Evolutionary conservation across 495 filamentous ascomycete genomes (phyloP).

Genomic region (Baudoinia panamericana): DNA sequence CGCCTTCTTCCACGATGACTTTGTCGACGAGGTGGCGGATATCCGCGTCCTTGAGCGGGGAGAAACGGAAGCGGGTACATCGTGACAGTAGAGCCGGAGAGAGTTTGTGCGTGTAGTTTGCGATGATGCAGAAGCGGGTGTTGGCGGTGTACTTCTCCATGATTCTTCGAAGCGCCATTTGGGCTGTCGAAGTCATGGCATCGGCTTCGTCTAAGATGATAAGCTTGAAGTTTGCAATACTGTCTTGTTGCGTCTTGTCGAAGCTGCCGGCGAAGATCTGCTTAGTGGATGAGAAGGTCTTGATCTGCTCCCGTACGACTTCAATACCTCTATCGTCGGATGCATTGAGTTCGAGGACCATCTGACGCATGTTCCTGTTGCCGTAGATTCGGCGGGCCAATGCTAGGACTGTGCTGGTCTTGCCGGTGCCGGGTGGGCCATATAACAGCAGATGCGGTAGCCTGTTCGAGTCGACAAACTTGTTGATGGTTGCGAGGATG

Average conservation of each 20-base stretch:
- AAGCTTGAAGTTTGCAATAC: conserved; percentile 72
- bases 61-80: conserved; percentile 92
- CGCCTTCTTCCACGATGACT: conserved; percentile 75
- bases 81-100: conserved; percentile 82
- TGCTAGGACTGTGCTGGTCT: conserved; percentile 44
- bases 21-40: conserved; percentile 74
- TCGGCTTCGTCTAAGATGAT: conserved; percentile 97
- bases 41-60: conserved; percentile 75
- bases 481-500: conserved; percentile 92
- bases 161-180: conserved; percentile 92
- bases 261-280: conserved; percentile 42
- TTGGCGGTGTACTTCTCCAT: conserved; percentile 99
- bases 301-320: conserved; percentile 96
- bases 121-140: conserved; percentile 95
- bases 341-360: conserved; percentile 95
- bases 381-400: conserved; percentile 91
- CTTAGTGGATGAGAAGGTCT: conserved; percentile 85
- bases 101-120: conserved; percentile 99
- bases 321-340: conserved; percentile 97
- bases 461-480: conserved; percentile 85
- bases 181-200: conserved; percentile 91
- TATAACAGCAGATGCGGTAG: conserved; percentile 88
- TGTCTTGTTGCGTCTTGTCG: conserved; percentile 33
- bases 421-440: conserved; percentile 36
- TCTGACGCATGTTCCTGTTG: conserved; percentile 81